Base-by-base conservation (phyloP, 306 rosid genomes). In the Gleditsia sinensis region DNA sequence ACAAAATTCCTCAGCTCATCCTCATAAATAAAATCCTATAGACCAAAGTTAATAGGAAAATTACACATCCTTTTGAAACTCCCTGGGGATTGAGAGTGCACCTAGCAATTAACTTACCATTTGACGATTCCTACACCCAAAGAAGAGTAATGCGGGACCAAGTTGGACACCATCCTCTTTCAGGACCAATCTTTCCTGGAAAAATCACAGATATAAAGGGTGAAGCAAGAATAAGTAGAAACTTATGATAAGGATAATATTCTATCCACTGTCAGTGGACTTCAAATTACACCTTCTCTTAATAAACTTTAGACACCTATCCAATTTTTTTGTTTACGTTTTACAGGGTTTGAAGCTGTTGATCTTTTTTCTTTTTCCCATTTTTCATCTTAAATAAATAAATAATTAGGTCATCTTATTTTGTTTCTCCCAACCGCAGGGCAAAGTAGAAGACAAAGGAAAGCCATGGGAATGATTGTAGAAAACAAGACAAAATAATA, bases 51-150 rank as follows among this genome's bases (percentile, higher is more conserved):
- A 67, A n/a, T 32, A 53, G 36, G 74, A 56, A 78, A 67, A 80
- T 72, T 73, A 81, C 20, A 49, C 40, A 72, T 67, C 61, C 65
- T 45, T 68, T 57, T 16, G 25, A 27, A 78, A 69, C 59, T 24
- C 74, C 46, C 56, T 32, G 23, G 59, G 57, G 23, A 64, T 55
- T n/a, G 46, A 67, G 70, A 28, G 34, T 70, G 37, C 60, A 32
- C n/a, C 20, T 57, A 24, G 14, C 28, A 78, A 75, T 49, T 69
- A 62, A 62, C 66, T 84, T 77, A 92, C 99, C 98, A 90, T 90
- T 81, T 43, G 84, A 50, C 98, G 96, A 60, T 95, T 92, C 83
- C 99, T 87, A 67, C 99, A 95, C 57, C 99, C 99, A 72, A 95
- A 95, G 84, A 92, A 92, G 61, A 95, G 87, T 61, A 95, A 2